Evolutionary conservation across 2,329 filamentous ascomycete genomes (phyloP), one percentile per base, ranked within the genome.

Genomic region (Dothiorella sarmentorum): DNA sequence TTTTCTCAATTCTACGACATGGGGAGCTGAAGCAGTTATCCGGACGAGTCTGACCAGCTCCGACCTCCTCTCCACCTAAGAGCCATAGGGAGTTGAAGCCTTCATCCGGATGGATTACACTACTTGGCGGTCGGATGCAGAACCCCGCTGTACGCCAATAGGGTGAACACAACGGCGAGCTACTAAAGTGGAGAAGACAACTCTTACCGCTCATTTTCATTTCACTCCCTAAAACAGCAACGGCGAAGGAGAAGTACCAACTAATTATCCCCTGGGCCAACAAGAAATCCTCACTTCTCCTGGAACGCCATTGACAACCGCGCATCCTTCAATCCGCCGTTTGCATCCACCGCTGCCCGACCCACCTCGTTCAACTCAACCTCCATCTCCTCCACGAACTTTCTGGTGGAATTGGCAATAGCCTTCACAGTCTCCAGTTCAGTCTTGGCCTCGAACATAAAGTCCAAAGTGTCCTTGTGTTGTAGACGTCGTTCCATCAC

Each of bases 361-460:
- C 35, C 5, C 10, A 42, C 35, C 18, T 26, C 24, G 15, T 51
- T 27, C 7, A 40, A 15, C 11, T 51, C 56, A 10, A 15, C 33
- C 6, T 49, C 43, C 26, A 58, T 43, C 20, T 33, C 20, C 35
- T 42, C 56, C 35, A 49, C 22, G n/a, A 43, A 22, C 13, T 26
- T 40, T 13, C 20, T 22, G 11, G 35, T 37, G 6, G 33, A 40
- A 3, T 40, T 17, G 20, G 59, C 59, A 7, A 66, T 68, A 70
- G 56, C 67, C 68, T 79, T 29, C 7, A 80, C 82, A 60, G 76
- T 82, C 58, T 90, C 90, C 65, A 83, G 79, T 15, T 89, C 87
- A 2, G 85, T 86, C 2, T 84, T 89, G 63, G 88, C 91, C 68
- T 88, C 86, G 7, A 87, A 90, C 68, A 58, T 58, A 10, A 38